phyloP scores from a whole-genome alignment of 1,284 basidiomycete genomes.

The Tausonia pullulans region DNA sequence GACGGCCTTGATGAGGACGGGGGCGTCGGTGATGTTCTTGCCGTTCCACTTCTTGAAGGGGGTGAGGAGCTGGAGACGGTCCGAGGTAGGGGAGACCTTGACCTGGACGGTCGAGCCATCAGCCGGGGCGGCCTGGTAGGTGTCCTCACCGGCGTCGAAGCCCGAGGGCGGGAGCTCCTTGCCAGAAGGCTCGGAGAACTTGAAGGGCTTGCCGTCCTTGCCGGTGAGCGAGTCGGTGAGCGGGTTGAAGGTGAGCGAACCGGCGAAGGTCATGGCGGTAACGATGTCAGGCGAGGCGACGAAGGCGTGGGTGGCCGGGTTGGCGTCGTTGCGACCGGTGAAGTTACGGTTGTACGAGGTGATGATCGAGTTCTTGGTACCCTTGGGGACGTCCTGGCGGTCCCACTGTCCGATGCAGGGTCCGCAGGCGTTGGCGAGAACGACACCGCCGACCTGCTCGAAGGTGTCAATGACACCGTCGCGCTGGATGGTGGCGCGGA shows the following conservation, averaged over 20 bases:
- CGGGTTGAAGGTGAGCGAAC: constrained; percentile 92
- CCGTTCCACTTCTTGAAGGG: constrained; percentile 92
- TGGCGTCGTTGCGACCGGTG: constrained; percentile 98
- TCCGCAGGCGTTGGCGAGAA: constrained; percentile 96
- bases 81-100: constrained; percentile 74
- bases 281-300: constrained; percentile 97
- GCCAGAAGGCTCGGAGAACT: constrained; percentile 82
- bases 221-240: constrained; percentile 81
- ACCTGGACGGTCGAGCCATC: constrained; percentile 78
- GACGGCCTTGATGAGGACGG: constrained; percentile 92
- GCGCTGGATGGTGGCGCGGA: constrained; percentile 92
- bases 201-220: constrained; percentile 92
- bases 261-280: constrained; percentile 93
- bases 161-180: constrained; percentile 87
- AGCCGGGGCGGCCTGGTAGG: constrained; percentile 86
- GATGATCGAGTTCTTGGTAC: constrained; percentile 91
- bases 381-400: constrained; percentile 90
- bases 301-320: constrained; percentile 97
- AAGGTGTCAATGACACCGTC: constrained; percentile 87
- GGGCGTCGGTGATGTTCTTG: constrained; percentile 78
- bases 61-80: constrained; percentile 87
- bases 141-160: constrained; percentile 93
- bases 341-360: constrained; percentile 99
- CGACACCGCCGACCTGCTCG: constrained; percentile 77
- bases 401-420: constrained; percentile 99